phyloP scores from a whole-genome alignment of 805 yeast genomes.

The Kodamaea sagamina region DNA sequence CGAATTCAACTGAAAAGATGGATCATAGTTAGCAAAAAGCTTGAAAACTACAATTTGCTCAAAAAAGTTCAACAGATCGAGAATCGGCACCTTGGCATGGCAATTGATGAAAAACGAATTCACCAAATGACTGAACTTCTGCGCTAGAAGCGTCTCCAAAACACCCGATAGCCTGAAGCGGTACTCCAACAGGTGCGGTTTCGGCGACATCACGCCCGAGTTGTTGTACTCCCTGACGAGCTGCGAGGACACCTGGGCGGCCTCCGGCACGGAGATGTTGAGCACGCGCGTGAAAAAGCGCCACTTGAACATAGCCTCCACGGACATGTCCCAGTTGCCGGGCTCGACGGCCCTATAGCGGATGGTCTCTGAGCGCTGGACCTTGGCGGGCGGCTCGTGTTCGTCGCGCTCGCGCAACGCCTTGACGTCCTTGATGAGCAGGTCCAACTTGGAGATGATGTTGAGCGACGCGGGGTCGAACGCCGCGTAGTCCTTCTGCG shows the following conservation, averaged over 20 bases:
- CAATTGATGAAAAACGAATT: slow-evolving; percentile 34
- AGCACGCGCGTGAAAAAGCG: slow-evolving; percentile 21
- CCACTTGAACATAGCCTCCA: slow-evolving; percentile 34
- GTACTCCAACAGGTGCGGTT: slow-evolving; percentile 15
- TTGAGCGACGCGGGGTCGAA: slow-evolving; percentile 29
- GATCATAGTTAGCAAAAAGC: slow-evolving; percentile 21
- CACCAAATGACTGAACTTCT: slow-evolving; percentile 21
- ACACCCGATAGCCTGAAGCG: slow-evolving; percentile 14
- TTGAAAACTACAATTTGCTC: slow-evolving; percentile 32
- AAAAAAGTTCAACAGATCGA: slow-evolving; percentile 31
- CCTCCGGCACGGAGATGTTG: slow-evolving; percentile 15
- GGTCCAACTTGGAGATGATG: slow-evolving; percentile 32
- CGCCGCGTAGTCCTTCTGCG: slow-evolving; percentile 21
- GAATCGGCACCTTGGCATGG: slow-evolving; percentile 35
- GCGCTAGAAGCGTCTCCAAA: slow-evolving; percentile 23
- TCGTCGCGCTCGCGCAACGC: slow-evolving; percentile 16
- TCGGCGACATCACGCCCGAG: neutral
- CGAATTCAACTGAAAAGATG: slow-evolving; percentile 17
- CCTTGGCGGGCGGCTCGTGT: neutral
- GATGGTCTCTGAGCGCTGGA: neutral
- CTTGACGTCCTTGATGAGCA: slow-evolving; percentile 28
- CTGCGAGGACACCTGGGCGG: slow-evolving; percentile 11
- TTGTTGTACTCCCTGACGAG: slow-evolving; percentile 19
- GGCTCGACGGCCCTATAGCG: slow-evolving; percentile 1
- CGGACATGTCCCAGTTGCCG: slow-evolving; percentile 35